These are phyloP conservation scores for Trametes cinnabarina DNA, from an alignment of 768 basidiomycete species.

Conservation along the genomic window DNA sequence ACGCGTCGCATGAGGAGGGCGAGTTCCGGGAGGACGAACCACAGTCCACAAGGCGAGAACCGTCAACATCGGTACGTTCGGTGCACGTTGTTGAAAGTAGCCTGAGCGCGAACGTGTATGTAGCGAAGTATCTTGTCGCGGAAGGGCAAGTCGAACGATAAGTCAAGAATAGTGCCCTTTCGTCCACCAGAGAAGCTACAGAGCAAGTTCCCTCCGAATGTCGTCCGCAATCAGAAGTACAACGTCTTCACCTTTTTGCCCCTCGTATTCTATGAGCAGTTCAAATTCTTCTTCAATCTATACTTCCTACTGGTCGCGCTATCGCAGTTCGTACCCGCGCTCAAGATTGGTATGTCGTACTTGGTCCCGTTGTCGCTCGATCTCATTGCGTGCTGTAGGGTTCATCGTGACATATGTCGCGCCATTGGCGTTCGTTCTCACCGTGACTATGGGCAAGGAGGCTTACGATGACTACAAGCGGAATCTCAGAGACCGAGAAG, in stretches of 20 bases:
- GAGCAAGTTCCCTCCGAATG: slow-evolving; percentile 77
- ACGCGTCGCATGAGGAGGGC: slow-evolving; percentile 32
- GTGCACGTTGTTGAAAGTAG: too few relatives aligned
- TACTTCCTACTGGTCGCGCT: slow-evolving; percentile 97
- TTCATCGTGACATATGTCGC: slow-evolving; percentile 96
- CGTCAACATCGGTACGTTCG: slow-evolving; percentile 26
- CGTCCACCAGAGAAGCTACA: slow-evolving; percentile 75
- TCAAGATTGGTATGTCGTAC: slow-evolving; percentile 79
- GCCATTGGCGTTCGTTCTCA: slow-evolving; percentile 92
- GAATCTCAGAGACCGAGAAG: slow-evolving; percentile 86
- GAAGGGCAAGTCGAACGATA: slow-evolving; percentile 50
- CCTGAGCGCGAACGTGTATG: neutral
- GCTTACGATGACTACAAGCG: slow-evolving; percentile 98
- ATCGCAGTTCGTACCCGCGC: slow-evolving; percentile 91
- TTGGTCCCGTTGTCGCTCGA: neutral
- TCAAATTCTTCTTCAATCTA: slow-evolving; percentile 99
- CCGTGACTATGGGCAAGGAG: slow-evolving; percentile 97
- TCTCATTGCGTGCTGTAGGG: slow-evolving; percentile 43
- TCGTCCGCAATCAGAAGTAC: slow-evolving; percentile 97
- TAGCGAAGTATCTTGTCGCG: slow-evolving; percentile 29
- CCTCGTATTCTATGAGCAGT: slow-evolving; percentile 96
- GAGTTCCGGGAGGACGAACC: slow-evolving; percentile 40
- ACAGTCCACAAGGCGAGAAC: slow-evolving; percentile 27
- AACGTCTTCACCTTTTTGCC: slow-evolving; percentile 96
- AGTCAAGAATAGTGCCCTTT: slow-evolving; percentile 77